Conservation (phyloP, 2,329 filamentous ascomycete species). For the Lomentospora prolificans region DNA sequence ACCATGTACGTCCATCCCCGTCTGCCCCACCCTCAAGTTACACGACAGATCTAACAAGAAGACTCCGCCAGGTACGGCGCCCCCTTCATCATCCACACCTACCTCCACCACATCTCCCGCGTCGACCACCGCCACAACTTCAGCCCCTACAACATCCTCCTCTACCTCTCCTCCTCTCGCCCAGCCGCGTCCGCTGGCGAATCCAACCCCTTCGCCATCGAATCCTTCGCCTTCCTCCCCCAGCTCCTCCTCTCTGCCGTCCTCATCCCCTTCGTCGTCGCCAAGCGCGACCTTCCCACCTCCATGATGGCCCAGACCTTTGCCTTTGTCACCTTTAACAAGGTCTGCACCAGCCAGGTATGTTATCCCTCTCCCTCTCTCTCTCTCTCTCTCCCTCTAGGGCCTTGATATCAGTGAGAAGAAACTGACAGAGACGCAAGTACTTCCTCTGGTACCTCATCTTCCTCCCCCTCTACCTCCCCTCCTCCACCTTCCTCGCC, state of each 20-base stretch:
- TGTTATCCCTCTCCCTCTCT: constrained; percentile 16
- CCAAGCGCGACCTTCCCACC: constrained; percentile 70
- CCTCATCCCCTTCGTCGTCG: constrained; percentile 63
- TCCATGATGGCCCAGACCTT: constrained; percentile 94
- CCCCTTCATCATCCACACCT: constrained; percentile 82
- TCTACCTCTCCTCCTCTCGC: constrained; percentile 73
- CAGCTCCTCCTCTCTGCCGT: constrained; percentile 74
- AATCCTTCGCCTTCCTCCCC: constrained; percentile 79
- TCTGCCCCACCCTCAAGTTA: not conserved
- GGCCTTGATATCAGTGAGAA: not conserved
- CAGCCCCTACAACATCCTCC: constrained; percentile 84
- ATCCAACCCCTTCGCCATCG: constrained; percentile 38
- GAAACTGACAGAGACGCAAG: constrained; percentile 30
- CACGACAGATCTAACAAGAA: constrained; percentile 9
- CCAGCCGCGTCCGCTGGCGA: constrained; percentile 20
- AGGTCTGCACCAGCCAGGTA: constrained; percentile 97
- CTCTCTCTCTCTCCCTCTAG: not conserved
- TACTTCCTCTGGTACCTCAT: constrained; percentile 99
- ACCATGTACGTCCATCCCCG: constrained; percentile 40
- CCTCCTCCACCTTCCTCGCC: constrained; percentile 61
- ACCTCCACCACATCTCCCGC: constrained; percentile 82
- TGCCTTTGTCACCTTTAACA: constrained; percentile 95
- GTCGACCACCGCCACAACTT: constrained; percentile 98
- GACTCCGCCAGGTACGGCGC: constrained; percentile 53
- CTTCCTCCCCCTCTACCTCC: constrained; percentile 84